Evolutionary conservation across 805 yeast species (phyloP).

Genomic region (Metschnikowia cerradonensis): DNA sequence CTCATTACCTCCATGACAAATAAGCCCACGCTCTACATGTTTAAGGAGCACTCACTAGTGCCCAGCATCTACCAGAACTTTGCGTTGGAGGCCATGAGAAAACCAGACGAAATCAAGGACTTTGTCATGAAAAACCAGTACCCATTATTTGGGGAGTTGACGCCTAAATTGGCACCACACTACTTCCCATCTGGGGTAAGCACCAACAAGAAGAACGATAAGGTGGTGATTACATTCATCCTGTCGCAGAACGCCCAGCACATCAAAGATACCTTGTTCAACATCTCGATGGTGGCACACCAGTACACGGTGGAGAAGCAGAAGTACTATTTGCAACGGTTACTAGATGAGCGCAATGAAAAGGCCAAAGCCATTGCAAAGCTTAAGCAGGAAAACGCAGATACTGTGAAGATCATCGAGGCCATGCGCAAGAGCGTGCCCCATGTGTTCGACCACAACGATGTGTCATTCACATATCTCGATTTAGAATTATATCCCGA

Average conservation of each 20-base stretch:
- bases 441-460: constrained; percentile 40
- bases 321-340: constrained; percentile 34
- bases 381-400: constrained; percentile 43
- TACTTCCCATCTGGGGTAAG: constrained; percentile 30
- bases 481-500: constrained; percentile 42
- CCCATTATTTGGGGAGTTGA: constrained; percentile 54
- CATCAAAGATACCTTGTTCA: constrained; percentile 32
- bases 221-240: constrained; percentile 48
- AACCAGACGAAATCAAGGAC: constrained; percentile 40
- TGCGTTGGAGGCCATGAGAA: constrained; percentile 61
- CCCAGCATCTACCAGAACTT: constrained; percentile 56
- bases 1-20: constrained; percentile 52
- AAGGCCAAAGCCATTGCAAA: constrained; percentile 44
- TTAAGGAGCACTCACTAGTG: constrained; percentile 53
- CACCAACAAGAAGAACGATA: constrained; percentile 27
- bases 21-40: constrained; percentile 57
- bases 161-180: constrained; percentile 29
- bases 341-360: constrained; percentile 22
- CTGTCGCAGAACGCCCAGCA: constrained; percentile 35
- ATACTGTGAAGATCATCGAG: constrained; percentile 39
- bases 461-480: constrained; percentile 45
- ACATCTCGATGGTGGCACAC: constrained; percentile 44
- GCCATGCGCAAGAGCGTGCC: constrained; percentile 50
- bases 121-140: constrained; percentile 48
- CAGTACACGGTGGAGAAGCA: constrained; percentile 45